Base-by-base conservation (phyloP, 148 eudicot species). In the Rheum nobile region DNA sequence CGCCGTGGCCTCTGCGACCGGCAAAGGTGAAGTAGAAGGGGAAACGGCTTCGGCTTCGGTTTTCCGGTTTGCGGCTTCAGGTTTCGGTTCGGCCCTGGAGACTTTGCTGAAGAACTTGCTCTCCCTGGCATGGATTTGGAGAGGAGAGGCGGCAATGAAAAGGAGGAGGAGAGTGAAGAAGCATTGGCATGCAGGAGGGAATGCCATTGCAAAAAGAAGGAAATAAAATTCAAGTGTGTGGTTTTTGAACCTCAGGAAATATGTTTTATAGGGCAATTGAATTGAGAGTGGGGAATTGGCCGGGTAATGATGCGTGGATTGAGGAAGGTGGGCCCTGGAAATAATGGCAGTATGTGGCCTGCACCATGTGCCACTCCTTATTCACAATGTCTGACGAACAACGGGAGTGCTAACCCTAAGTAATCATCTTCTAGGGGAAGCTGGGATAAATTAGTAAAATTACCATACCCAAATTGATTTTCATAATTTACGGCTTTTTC, bases 21-120 rank as follows among this genome's bases (percentile, higher is more conserved):
- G 75, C 12, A 80, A 21, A 4, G 77, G 74, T 9, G 75, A 41
- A 13, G 57, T 29, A 39, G 76, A 3, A 41, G 82, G 76, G 35
- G 82, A 50, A 6, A 67, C 2, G 26, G n/a, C 59, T 2, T 76
- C 59, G 43, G 81, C 7, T 39, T 28, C 77, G 17, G 75, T 3
- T 14, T 17, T 59, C 21, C 67, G 34, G 52, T 52, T 71, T 69
- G 47, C 41, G 71, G 67, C 24, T 0, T 55, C 42, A 19, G 71
- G 22, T 0, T 54, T 28, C 19, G 71, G 24, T 48, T 35, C 21
- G 47, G 11, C 34, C 61, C 47, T 77, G 12, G 72, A 28, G 35
- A 68, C 63, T 50, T 82, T 80, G 77, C 80, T 80, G 32, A 86
- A 84, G 83, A 80, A 80, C 70, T 75, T 71, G 76, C 75, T 82